Conservation (phyloP, 306 rosid genomes). For the Prunus mongolica region DNA sequence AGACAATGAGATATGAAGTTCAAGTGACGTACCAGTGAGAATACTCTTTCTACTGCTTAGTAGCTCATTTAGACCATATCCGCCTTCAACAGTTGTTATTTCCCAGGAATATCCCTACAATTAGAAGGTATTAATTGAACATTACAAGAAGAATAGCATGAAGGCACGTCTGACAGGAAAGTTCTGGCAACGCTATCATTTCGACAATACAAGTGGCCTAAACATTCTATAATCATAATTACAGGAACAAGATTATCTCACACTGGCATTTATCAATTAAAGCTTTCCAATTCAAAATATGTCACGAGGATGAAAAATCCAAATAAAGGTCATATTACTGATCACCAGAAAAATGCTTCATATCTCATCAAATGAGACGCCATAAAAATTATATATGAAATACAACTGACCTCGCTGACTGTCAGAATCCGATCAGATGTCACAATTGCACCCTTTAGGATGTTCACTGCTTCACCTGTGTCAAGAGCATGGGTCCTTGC, state of each 20-base stretch:
- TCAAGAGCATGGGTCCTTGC: constrained; percentile 94
- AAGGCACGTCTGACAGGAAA: constrained; percentile 6
- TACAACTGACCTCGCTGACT: constrained; percentile 70
- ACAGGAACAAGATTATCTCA: background rate
- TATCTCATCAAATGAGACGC: constrained; percentile 17
- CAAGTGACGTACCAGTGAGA: constrained; percentile 45
- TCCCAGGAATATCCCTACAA: constrained; percentile 88
- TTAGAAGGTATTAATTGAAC: constrained; percentile 12
- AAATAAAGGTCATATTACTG: background rate
- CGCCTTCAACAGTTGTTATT: constrained; percentile 80
- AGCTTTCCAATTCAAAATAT: background rate
- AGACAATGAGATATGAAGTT: constrained; percentile 8
- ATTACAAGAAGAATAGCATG: constrained; percentile 2
- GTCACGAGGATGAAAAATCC: background rate
- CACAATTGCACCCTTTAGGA: constrained; percentile 85
- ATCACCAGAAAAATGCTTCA: constrained; percentile 8
- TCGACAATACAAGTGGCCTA: constrained; percentile 2
- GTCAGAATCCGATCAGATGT: constrained; percentile 82
- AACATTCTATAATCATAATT: background rate
- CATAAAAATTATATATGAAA: constrained; percentile 10
- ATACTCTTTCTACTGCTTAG: constrained; percentile 61
- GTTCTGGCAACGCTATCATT: background rate
- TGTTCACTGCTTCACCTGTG: constrained; percentile 82
- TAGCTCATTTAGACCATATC: constrained; percentile 65
- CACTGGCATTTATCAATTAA: background rate